phyloP scores from a whole-genome alignment of 2,329 filamentous ascomycete species.

The Pyricularia pennisetigena region DNA sequence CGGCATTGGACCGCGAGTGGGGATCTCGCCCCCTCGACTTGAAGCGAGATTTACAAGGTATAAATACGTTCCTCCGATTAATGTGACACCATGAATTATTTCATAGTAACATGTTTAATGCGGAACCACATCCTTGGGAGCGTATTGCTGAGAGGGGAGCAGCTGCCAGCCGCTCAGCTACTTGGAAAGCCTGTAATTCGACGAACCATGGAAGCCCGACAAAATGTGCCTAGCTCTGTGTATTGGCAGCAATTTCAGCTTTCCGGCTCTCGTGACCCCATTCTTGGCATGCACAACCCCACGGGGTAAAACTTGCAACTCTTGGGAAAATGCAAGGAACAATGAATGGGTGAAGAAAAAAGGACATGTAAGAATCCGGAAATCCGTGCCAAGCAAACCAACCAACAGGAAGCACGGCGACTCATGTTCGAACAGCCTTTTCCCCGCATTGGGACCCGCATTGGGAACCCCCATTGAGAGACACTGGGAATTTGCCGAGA shows the following conservation, averaged over 20 bases:
- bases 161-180: no score
- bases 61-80: background rate
- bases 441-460: background rate
- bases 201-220: background rate
- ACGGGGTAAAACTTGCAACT: background rate
- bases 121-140: background rate
- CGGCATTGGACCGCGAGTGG: background rate
- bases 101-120: background rate
- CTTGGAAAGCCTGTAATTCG: background rate
- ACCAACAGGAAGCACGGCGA: background rate
- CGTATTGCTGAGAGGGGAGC: background rate
- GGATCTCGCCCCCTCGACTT: background rate
- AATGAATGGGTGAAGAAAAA: background rate
- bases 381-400: background rate
- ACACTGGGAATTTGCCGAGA: background rate
- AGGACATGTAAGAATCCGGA: background rate
- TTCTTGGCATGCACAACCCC: background rate
- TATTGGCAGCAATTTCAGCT: background rate
- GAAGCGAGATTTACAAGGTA: background rate
- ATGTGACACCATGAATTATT: background rate
- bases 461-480: no score
- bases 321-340: background rate
- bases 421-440: background rate
- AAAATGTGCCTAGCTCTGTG: background rate
- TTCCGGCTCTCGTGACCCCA: background rate